Evolutionary conservation across 2,329 filamentous ascomycete genomes (phyloP).

Genomic region (Mycosphaerelloides madeirae): DNA sequence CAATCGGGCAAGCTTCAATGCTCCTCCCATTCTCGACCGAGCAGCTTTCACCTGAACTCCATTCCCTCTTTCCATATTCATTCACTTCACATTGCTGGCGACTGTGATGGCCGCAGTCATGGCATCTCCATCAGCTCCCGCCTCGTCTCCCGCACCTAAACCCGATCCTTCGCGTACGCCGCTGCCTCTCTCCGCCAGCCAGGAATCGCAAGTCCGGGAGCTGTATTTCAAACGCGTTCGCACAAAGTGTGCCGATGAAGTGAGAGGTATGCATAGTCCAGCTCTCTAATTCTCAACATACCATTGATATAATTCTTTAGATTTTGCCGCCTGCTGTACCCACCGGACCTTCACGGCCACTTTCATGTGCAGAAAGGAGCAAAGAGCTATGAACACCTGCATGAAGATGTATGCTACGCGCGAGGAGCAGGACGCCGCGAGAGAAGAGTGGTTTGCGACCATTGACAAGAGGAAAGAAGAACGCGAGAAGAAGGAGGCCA

Average conservation of each 20-base stretch:
- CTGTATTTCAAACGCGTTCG: conserved; percentile 77
- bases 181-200: conserved; percentile 72
- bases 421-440: conserved; percentile 77
- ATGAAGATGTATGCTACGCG: conserved; percentile 84
- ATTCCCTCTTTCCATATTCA: conserved; percentile 1
- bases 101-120: conserved; percentile 19
- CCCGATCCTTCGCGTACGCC: conserved; percentile 58
- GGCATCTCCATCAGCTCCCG: conserved; percentile 11
- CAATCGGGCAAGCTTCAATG: no score
- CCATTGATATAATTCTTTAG: conserved; percentile 45
- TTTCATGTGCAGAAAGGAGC: conserved; percentile 75
- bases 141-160: conserved; percentile 7
- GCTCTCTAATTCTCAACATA: not conserved
- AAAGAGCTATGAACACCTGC: conserved; percentile 86
- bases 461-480: conserved; percentile 65
- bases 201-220: conserved; percentile 77
- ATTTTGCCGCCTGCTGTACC: conserved; percentile 85
- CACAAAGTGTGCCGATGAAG: conserved; percentile 60
- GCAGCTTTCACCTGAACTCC: conserved; percentile 1
- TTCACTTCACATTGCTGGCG: not conserved
- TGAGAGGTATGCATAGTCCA: conserved; percentile 36
- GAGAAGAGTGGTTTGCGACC: conserved; percentile 87
- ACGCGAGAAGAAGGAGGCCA: conserved; percentile 53
- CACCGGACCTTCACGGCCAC: conserved; percentile 82
- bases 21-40: no score